A percentile compares a stretch with the other conserved stretches of the same genome.
Conservation (phyloP, 306 rosid species). For the Casuarina cunninghamiana region DNA sequence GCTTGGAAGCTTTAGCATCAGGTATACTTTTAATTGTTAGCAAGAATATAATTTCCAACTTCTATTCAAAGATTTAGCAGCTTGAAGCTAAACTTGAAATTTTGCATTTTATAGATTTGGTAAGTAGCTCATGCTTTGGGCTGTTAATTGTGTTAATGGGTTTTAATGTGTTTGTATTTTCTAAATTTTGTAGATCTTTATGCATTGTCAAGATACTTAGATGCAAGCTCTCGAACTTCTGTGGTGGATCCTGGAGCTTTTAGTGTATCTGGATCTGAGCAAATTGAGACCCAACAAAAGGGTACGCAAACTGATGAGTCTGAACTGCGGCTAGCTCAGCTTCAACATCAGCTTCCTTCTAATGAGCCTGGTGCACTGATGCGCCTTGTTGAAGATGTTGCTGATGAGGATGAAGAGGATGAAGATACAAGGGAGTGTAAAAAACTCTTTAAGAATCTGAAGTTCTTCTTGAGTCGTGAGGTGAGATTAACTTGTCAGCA, state of each 20-base stretch:
- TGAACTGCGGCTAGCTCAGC: slow-evolving; percentile 87
- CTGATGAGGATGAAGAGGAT: slow-evolving; percentile 69
- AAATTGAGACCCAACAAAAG: slow-evolving; percentile 37
- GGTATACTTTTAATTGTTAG: slow-evolving; percentile 37
- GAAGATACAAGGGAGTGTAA: slow-evolving; percentile 71
- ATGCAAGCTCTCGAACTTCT: slow-evolving; percentile 43
- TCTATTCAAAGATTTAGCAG: slow-evolving; percentile 8
- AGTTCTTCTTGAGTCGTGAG: slow-evolving; percentile 92
- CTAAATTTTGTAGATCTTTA: slow-evolving; percentile 59
- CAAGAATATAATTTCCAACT: background rate
- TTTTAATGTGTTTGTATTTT: background rate
- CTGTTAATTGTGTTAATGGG: background rate
- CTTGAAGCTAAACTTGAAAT: slow-evolving; percentile 11
- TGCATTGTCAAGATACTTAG: slow-evolving; percentile 71
- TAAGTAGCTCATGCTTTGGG: background rate
- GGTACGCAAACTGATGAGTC: slow-evolving; percentile 45
- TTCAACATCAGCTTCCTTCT: slow-evolving; percentile 87
- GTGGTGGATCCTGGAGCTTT: slow-evolving; percentile 44
- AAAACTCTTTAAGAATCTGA: slow-evolving; percentile 71
- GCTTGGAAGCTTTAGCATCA: slow-evolving; percentile 77
- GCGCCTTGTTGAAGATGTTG: slow-evolving; percentile 69
- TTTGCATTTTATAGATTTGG: background rate
- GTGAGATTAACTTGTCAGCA: slow-evolving; percentile 36
- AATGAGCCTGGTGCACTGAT: slow-evolving; percentile 87
- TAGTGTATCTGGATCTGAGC: slow-evolving; percentile 43